These are phyloP conservation scores for Penicillium sp. DNA, from an alignment of 2,329 filamentous ascomycete species.

Conservation along the genomic window DNA sequence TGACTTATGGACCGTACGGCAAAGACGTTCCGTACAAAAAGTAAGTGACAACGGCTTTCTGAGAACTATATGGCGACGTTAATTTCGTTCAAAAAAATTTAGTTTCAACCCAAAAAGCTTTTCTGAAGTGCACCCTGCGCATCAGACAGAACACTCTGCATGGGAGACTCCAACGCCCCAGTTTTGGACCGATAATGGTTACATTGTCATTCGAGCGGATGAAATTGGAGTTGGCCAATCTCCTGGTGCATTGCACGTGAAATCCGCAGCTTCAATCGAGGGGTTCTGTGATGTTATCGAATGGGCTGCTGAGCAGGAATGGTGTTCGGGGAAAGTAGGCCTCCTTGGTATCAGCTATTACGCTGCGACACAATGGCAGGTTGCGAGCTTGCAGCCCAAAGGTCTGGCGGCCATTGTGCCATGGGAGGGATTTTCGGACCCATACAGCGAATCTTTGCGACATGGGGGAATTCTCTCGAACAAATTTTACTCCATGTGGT, in stretches of 20 bases:
- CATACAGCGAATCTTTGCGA: slow-evolving; percentile 58
- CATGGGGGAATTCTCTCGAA: slow-evolving; percentile 65
- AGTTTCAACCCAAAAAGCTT: slow-evolving; percentile 39
- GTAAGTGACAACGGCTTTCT: not conserved
- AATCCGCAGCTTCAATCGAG: slow-evolving; percentile 2
- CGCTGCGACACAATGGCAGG: slow-evolving; percentile 57
- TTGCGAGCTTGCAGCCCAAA: slow-evolving; percentile 54
- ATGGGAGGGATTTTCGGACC: slow-evolving; percentile 59
- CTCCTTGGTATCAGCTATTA: slow-evolving; percentile 56
- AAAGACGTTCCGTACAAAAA: not conserved
- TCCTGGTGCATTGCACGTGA: not conserved
- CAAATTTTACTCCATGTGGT: slow-evolving; percentile 64
- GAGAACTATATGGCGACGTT: not conserved
- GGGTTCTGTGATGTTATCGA: slow-evolving; percentile 10
- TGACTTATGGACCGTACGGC: not conserved
- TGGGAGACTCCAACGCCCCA: slow-evolving; percentile 64
- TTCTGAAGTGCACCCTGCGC: slow-evolving; percentile 54
- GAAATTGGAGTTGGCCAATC: slow-evolving; percentile 57
- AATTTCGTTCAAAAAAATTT: not conserved
- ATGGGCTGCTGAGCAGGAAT: slow-evolving; percentile 11
- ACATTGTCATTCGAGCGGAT: slow-evolving; percentile 60
- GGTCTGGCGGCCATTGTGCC: slow-evolving; percentile 55
- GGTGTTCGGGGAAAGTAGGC: slow-evolving; percentile 51
- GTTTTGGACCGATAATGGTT: slow-evolving; percentile 60
- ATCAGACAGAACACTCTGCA: slow-evolving; percentile 49